These are phyloP conservation scores for Mediolabrus comicus DNA, from an alignment of 108 stramenopile genomes.

Conservation along the genomic window DNA sequence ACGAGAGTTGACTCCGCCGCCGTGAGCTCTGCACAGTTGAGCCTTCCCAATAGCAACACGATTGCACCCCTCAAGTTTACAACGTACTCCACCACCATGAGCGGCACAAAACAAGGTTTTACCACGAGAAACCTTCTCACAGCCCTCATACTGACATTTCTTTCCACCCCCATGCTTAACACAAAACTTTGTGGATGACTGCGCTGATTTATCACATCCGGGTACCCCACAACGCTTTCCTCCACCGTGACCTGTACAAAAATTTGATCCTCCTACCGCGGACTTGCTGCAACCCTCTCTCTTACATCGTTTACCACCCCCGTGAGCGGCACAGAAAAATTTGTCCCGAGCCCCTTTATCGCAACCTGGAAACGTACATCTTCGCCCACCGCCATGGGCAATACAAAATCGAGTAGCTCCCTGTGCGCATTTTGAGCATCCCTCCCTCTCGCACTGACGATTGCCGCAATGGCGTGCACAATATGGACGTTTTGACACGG, in stretches of 20 bases:
- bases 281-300: constrained; percentile 92
- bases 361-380: constrained; percentile 92
- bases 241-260: constrained; percentile 97
- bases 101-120: constrained; percentile 87
- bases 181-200: constrained; percentile 93
- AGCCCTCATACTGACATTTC: constrained; percentile 73
- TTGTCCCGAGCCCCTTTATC: constrained; percentile 92
- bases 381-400: constrained; percentile 95
- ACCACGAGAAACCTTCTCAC: constrained; percentile 86
- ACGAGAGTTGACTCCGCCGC: constrained; percentile 59
- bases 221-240: constrained; percentile 89
- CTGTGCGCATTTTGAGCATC: constrained; percentile 87
- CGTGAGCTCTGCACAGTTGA: constrained; percentile 93
- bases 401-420: constrained; percentile 96
- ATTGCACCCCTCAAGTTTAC: constrained; percentile 92
- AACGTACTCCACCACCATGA: constrained; percentile 96
- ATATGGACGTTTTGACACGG: constrained; percentile 70
- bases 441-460: constrained; percentile 92
- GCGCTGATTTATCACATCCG: constrained; percentile 92
- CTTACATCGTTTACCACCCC: constrained; percentile 94
- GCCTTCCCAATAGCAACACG: constrained; percentile 93
- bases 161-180: constrained; percentile 99
- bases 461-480: constrained; percentile 79
- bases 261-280: constrained; percentile 93
- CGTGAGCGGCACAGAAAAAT: constrained; percentile 92